phyloP scores from a whole-genome alignment of 805 yeast genomes.

The Wickerhamiella azyma region DNA sequence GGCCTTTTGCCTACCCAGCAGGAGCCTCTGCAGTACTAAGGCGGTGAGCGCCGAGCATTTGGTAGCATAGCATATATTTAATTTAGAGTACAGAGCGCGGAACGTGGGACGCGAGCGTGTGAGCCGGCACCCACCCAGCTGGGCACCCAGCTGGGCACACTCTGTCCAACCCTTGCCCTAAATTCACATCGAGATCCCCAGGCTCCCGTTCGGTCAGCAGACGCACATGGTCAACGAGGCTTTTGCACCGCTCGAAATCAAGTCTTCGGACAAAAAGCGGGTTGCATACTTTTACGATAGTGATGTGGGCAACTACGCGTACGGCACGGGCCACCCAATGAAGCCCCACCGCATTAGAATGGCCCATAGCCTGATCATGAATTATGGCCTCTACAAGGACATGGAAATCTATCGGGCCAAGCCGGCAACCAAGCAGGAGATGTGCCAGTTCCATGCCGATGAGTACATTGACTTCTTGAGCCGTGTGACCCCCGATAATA shows the following conservation, averaged over 20 bases:
- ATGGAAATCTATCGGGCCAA: conserved; percentile 96
- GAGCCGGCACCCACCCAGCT: too few relatives aligned
- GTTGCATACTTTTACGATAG: conserved; percentile 76
- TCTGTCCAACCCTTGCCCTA: too few relatives aligned
- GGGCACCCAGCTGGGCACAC: too few relatives aligned
- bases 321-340: conserved; percentile 98
- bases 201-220: too few relatives aligned
- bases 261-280: conserved; percentile 40
- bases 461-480: conserved; percentile 89
- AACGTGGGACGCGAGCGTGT: too few relatives aligned
- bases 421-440: conserved; percentile 95
- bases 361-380: conserved; percentile 95
- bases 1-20: conserved; percentile 77
- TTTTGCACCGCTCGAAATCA: conserved; percentile 47
- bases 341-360: conserved; percentile 97
- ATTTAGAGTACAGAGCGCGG: too few relatives aligned
- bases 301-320: conserved; percentile 95
- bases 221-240: conserved; percentile 32
- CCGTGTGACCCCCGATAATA: conserved; percentile 82
- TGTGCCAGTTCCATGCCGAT: conserved; percentile 97
- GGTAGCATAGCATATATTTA: neutral
- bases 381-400: conserved; percentile 88
- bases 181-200: too few relatives aligned
- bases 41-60: too few relatives aligned
- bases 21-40: conserved; percentile 13